Base-by-base conservation (phyloP, 495 filamentous ascomycete genomes). In the Glonium stellatum region DNA sequence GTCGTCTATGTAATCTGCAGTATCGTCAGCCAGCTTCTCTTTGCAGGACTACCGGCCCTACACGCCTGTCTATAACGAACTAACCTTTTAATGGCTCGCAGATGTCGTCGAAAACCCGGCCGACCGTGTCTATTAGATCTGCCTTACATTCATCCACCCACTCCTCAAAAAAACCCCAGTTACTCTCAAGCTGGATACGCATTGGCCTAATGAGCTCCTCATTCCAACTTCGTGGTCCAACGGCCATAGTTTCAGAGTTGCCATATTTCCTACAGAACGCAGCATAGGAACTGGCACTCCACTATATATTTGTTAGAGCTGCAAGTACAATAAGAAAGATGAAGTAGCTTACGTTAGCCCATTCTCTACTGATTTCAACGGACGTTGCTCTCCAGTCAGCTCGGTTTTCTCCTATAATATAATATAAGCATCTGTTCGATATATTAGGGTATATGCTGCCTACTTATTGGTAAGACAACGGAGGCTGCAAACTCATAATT, bases 181-280 rank as follows among this genome's bases (percentile, higher is more conserved):
- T 57, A n/a, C 34, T 53, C n/a, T 60, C 36, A 1, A 64, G 18
- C n/a, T 57, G 51, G 13, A 47, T 11, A 23, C 62, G 62, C 62
- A 64, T 64, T 18, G 57, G 23, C 5, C 13, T 5, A 12, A 60
- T 60, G 57, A 64, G 41, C 11, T 60, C 62, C 23, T 56, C 57
- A 53, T 64, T 60, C 62, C 62, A 64, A 22, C 23, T 60, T 13
- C 36, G 56, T 5, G 21, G 18, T 8, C 55, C 61, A 11, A 51
- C 58, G 2, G 55, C 31, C 1, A 12, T 25, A 15, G 51, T 55
- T 6, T 39, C 44, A 36, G 55, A 55, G 15, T n/a, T 53, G 13
- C 62, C 62, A n/a, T 60, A 27, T 12, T 57, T 31, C 31, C 54
- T 50, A 35, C 62, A 64, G 47, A 64, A 60, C 9, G 57, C 47